Evolutionary conservation across 441 rosid species (phyloP).

Genomic region (Erodium trifolium): DNA sequence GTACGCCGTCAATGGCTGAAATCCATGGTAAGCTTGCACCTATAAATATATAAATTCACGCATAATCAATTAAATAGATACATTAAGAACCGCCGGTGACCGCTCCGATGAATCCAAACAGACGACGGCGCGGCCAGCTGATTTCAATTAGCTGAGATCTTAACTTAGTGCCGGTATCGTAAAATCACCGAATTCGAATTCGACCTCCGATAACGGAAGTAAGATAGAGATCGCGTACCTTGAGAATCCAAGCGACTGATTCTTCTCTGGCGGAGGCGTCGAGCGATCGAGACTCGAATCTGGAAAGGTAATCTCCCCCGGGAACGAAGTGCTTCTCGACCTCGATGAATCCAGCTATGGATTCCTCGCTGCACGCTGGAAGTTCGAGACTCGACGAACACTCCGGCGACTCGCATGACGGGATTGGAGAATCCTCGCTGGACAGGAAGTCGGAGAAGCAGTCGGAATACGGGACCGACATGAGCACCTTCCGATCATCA

Average conservation of each 20-base stretch:
- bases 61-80: conserved; percentile 10
- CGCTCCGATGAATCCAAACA: too few relatives aligned
- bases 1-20: conserved; percentile 87
- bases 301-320: conserved; percentile 68
- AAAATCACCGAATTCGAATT: too few relatives aligned
- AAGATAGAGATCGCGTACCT: conserved; percentile 31
- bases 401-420: conserved; percentile 6
- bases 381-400: conserved; percentile 54
- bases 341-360: conserved; percentile 58
- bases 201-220: too few relatives aligned
- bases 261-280: conserved; percentile 79
- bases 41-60: conserved; percentile 23
- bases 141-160: too few relatives aligned
- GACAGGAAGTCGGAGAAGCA: conserved; percentile 62
- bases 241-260: conserved; percentile 93
- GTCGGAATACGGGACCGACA: conserved; percentile 52
- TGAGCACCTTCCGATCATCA: conserved; percentile 18
- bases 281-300: conserved; percentile 58
- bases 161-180: too few relatives aligned
- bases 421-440: conserved; percentile 48
- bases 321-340: conserved; percentile 77
- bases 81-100: too few relatives aligned
- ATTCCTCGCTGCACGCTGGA: conserved; percentile 40
- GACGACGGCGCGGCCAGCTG: too few relatives aligned
- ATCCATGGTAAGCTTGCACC: conserved; percentile 61